Conservation (phyloP, 106 monocot species). For the Dendrobium catenatum region DNA sequence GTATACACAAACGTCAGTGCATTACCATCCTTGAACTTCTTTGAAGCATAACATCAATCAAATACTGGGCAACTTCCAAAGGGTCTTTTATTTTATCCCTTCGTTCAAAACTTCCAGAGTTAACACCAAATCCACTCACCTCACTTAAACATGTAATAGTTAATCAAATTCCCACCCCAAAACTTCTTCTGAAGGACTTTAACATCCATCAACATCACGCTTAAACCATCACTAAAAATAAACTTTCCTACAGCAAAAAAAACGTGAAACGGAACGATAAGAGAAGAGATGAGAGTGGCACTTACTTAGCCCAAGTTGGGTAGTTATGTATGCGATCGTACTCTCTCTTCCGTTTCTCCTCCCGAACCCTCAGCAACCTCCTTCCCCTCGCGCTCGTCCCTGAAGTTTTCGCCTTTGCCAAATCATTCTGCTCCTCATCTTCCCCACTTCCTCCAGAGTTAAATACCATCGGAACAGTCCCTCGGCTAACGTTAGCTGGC, state of each 20-base stretch:
- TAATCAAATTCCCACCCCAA: no score
- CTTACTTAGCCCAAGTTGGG: conserved; percentile 86
- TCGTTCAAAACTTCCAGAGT: neutral
- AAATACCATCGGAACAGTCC: neutral
- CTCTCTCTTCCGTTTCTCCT: conserved; percentile 82
- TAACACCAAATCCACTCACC: neutral
- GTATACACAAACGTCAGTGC: no score
- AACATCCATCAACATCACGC: no score
- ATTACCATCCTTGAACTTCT: neutral
- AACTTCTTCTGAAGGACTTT: neutral
- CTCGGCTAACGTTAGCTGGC: neutral
- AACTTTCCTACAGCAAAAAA: neutral
- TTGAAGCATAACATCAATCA: neutral
- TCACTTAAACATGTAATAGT: neutral
- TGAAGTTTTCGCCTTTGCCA: conserved; percentile 35
- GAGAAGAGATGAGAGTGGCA: conserved; percentile 2
- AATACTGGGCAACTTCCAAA: neutral
- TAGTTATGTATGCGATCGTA: conserved; percentile 68
- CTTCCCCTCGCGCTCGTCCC: conserved; percentile 77
- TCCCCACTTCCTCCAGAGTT: neutral
- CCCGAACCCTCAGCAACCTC: conserved; percentile 76
- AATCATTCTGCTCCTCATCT: conserved; percentile 1
- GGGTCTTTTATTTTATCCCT: no score
- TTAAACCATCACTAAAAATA: neutral
- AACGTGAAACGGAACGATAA: neutral